Base-by-base conservation (phyloP, 1,139 yeast species). In the Yarrowia galli region DNA sequence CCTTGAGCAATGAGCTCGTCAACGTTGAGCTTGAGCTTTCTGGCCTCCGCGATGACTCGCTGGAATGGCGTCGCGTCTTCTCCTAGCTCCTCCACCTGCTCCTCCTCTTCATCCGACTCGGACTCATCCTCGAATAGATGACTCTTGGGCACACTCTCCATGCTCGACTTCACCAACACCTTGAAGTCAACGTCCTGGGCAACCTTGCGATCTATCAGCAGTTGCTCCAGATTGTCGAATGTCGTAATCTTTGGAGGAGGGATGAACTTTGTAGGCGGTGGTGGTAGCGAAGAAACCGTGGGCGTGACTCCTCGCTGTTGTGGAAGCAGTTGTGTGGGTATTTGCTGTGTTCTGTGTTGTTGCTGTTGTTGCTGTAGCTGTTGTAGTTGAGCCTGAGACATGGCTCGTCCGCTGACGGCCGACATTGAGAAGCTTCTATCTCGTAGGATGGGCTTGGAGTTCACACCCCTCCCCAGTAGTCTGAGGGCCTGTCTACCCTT, bases 401-500 rank as follows among this genome's bases (percentile, higher is more conserved):
- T 18, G 16, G 63, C 63, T 38, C 60, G 15, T 23, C 46, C 61
- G 8, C 35, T 25, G 9, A 58, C 64, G 1, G 64, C 49, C 1
- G 51, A 43, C 51, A 43, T 58, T 4, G 64, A 58, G 28, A 58
- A 58, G 18, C 48, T 38, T 28, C 63, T 9, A 10, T 56, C 48
- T 38, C 61, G 7, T 4, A 54, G 25, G 3, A 42, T 13, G 12
- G 49, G 64, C 28, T 58, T 58, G 25, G 49, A 2, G 6, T 38
- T 43, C 7, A 43, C 51, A 2, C 32, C 40, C 20, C 51, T 42
- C 10, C 64, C 64, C 42, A 43, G 49, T 23, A 32, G 64, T 42
- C 43, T 32, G 43, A 85, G 71, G 43, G 86, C 83, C 7, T 79
- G 79, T 68, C 69, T 65, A 6, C 72, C 74, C 45, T 81, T 83